phyloP scores from a whole-genome alignment of 805 yeast species.

The Candida dajiaensis region DNA sequence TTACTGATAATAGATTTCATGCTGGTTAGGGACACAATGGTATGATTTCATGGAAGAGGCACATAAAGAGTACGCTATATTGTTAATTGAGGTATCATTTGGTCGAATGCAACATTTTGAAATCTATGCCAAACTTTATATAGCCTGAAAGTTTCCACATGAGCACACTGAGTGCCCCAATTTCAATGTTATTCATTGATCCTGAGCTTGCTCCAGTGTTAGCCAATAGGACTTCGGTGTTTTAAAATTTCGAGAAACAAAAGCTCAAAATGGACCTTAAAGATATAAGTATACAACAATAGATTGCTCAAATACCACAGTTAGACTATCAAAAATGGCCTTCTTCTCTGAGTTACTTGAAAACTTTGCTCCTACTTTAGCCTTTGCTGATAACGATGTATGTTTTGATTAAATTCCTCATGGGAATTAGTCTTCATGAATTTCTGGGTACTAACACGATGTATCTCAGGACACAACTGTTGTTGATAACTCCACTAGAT shows the following conservation, averaged over 20 bases:
- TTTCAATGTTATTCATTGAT: background rate
- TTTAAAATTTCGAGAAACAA: background rate
- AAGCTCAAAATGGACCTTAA: background rate
- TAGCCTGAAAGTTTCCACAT: too few species aligned
- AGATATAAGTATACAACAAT: background rate
- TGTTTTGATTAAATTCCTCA: background rate
- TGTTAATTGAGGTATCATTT: too few species aligned
- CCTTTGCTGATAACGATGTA: conserved; percentile 61
- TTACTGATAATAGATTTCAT: too few species aligned
- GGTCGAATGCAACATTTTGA: too few species aligned
- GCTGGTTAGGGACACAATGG: background rate
- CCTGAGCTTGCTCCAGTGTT: background rate
- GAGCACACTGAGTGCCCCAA: too few species aligned
- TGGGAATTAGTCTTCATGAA: background rate
- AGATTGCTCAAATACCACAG: background rate
- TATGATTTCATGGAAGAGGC: too few species aligned
- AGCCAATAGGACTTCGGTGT: conserved; percentile 4
- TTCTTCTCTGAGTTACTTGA: conserved; percentile 61
- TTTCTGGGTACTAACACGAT: conserved; percentile 30
- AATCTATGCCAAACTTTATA: too few species aligned
- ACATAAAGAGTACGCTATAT: too few species aligned
- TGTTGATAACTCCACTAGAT: background rate
- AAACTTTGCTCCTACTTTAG: conserved; percentile 69
- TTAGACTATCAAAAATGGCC: conserved; percentile 8
- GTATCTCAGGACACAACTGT: background rate